Evolutionary conservation across 345 rosid genomes (phyloP).

Genomic region (Psidium friedrichsthalianum): DNA sequence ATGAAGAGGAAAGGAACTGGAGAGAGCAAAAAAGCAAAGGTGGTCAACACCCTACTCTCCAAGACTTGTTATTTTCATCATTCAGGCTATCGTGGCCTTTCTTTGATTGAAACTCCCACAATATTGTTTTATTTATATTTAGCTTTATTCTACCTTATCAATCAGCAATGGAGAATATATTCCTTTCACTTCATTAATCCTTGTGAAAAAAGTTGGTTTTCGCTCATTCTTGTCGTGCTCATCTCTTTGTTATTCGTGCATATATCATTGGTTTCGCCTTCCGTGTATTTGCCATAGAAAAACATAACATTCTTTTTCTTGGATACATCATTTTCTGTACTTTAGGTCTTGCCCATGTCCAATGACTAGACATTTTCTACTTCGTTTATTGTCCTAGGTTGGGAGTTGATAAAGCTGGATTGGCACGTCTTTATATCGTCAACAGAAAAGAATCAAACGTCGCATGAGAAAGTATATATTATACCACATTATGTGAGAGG

Average conservation of each 20-base stretch:
- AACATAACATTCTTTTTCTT: too few species aligned
- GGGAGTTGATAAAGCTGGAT: neutral
- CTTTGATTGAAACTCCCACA: slow-evolving; percentile 45
- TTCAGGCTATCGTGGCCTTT: neutral
- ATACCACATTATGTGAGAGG: neutral
- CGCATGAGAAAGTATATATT: neutral
- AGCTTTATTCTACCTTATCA: slow-evolving; percentile 25
- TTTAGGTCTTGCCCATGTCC: neutral
- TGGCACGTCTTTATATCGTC: neutral
- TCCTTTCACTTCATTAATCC: neutral
- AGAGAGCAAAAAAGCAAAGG: too few species aligned
- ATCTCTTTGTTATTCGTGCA: neutral
- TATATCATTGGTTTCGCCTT: neutral
- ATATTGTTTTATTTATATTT: slow-evolving; percentile 25
- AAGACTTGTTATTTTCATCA: neutral
- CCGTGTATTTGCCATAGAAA: neutral
- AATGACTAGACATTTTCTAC: neutral
- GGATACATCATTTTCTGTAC: neutral
- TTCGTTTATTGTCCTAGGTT: neutral
- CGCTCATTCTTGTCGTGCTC: neutral
- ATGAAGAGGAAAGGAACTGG: too few species aligned
- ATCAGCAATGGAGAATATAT: neutral
- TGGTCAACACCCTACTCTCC: neutral
- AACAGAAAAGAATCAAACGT: neutral
- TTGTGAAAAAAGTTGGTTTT: neutral